phyloP scores from a whole-genome alignment of 2,329 filamentous ascomycete genomes.

The Acrocalymma vagum region DNA sequence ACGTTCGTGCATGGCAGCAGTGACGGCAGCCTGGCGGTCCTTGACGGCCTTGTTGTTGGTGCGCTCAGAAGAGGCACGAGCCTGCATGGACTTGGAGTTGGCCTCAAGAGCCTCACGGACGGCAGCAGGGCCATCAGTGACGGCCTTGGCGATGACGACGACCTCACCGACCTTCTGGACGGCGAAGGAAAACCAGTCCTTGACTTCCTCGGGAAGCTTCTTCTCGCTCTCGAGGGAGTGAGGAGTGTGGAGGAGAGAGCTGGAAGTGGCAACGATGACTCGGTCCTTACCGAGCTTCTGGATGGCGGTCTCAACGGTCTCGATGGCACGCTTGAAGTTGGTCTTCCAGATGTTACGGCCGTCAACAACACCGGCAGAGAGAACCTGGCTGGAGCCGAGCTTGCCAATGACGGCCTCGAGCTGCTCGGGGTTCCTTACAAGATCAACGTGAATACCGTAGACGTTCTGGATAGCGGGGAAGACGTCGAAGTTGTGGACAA shows the following conservation, averaged over 20 bases:
- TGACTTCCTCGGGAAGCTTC: conserved; percentile 92
- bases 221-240: conserved; percentile 99
- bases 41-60: conserved; percentile 99
- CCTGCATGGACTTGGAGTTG: conserved; percentile 92
- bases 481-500: conserved; percentile 97
- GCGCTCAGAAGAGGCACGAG: conserved; percentile 88
- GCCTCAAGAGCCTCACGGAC: conserved; percentile 91
- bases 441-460: conserved; percentile 90
- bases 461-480: conserved; percentile 76
- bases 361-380: conserved; percentile 96
- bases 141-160: conserved; percentile 93
- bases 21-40: conserved; percentile 91
- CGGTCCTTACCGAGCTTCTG: conserved; percentile 98
- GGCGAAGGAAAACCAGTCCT: conserved; percentile 99
- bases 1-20: conserved; percentile 86
- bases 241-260: conserved; percentile 96
- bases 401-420: conserved; percentile 83
- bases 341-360: conserved; percentile 99
- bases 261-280: conserved; percentile 95
- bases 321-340: conserved; percentile 95
- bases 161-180: conserved; percentile 93
- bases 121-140: conserved; percentile 87
- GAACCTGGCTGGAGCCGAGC: conserved; percentile 86
- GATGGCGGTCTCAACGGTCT: conserved; percentile 86
- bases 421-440: conserved; percentile 98